Evolutionary conservation across 2,329 filamentous ascomycete genomes (phyloP), one percentile per base, ranked within the genome.

Genomic region (Cladorrhinum sp.): DNA sequence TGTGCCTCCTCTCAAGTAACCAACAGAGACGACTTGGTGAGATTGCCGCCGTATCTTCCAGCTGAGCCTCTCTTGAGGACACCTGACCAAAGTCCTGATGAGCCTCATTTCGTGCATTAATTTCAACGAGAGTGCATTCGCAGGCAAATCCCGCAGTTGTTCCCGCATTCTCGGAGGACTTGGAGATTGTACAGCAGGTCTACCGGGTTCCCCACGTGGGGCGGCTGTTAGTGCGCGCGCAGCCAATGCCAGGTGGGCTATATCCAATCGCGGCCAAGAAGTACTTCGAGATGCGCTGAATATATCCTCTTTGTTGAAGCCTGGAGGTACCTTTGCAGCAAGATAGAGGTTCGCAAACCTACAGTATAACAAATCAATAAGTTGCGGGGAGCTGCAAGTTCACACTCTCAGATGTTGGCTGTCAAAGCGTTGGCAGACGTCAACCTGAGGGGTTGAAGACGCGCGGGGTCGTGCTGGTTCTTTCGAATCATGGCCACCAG

Each of bases 1-100:
- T 60, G 57, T 60, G 59, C 59, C 62, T 49, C 59, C 58, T 36
- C 56, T 41, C 32, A 48, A 25, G 50, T 50, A 20, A 27, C 56
- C 56, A 58, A 58, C 56, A 58, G 20, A 49, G 32, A 20, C 41
- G n/a, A 13, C 20, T 45, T 45, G n/a, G 41, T 45, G 41, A 45
- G 41, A 36, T 36, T 36, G 32, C 32, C 32, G 32, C 32, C 32
- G 32, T 36, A 4, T 36, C 32, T 36, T 36, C 32, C 32, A 36
- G 9, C 32, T 36, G 32, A 16, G 32, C 32, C 32, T 36, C 41
- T 45, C 41, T 45, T 22, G 41, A 45, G 18, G 41, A 45, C 41
- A 45, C 41, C 41, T 45, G 18, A 45, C 41, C 41, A 45, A 45
- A 45, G n/a, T 38, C 38, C 24, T 55, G 20, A 41, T 55, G 32